Percentiles rank a stretch among this genome's conserved stretches.
Evolutionary conservation across 176 grass and related monocot species (phyloP).

Genomic region (Cenchrus fungigraminus): DNA sequence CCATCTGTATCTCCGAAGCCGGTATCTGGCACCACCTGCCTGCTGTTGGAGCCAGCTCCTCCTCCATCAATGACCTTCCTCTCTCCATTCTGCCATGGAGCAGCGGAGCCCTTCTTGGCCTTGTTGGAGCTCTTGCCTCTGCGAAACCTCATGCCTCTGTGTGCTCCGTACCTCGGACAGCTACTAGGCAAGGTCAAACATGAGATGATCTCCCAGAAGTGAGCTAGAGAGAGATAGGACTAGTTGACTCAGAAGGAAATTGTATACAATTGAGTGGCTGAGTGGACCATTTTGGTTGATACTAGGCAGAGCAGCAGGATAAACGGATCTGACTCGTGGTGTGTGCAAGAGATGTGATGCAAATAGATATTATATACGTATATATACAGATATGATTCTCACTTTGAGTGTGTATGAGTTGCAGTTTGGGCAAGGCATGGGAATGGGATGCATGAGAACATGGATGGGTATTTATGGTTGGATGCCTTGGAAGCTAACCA

Average conservation of each 20-base stretch:
- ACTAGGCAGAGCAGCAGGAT: slow-evolving; percentile 32
- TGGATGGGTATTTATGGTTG: slow-evolving; percentile 25
- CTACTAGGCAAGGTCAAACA: slow-evolving; percentile 33
- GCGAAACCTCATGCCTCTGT: slow-evolving; percentile 36
- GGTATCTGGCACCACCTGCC: slow-evolving; percentile 38
- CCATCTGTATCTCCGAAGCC: background rate
- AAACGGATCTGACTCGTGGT: slow-evolving; percentile 31
- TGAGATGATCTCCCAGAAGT: slow-evolving; percentile 13
- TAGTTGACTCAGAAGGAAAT: slow-evolving; percentile 13
- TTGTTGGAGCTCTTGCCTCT: slow-evolving; percentile 30
- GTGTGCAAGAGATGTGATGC: background rate
- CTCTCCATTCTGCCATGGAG: slow-evolving; percentile 3
- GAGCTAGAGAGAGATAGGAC: background rate
- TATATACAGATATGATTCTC: background rate
- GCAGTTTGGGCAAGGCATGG: slow-evolving; percentile 14
- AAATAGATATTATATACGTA: background rate
- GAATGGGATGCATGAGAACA: background rate
- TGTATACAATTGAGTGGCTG: background rate
- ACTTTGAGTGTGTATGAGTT: slow-evolving; percentile 27
- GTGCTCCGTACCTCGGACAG: background rate
- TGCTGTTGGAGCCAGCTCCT: slow-evolving; percentile 33
- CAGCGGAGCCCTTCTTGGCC: slow-evolving; percentile 28
- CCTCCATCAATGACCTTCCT: background rate
- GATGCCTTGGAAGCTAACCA: slow-evolving; percentile 35
- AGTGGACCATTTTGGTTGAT: slow-evolving; percentile 16